Percentiles rank a stretch among this genome's conserved stretches.
These are phyloP conservation scores for Akanthomyces uredinophilus DNA, from an alignment of 2,329 filamentous ascomycete genomes.

Conservation along the genomic window DNA sequence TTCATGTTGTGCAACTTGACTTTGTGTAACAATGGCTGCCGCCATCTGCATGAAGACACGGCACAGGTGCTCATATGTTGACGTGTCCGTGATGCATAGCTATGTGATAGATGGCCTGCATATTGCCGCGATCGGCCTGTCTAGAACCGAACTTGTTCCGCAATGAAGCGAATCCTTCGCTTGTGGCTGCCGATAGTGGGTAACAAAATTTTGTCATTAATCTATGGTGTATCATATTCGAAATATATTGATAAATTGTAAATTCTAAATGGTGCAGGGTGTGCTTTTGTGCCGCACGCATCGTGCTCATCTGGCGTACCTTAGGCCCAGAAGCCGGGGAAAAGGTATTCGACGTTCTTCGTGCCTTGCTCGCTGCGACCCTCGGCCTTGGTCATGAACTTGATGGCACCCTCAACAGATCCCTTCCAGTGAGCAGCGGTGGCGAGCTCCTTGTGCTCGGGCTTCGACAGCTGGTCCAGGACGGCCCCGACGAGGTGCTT, in stretches of 20 bases:
- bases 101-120: neutral
- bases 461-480: constrained; percentile 74
- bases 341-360: constrained; percentile 79
- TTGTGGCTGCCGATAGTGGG: neutral
- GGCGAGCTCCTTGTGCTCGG: constrained; percentile 71
- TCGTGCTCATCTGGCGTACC: neutral
- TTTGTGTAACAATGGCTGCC: neutral
- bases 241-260: neutral
- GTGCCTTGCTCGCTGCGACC: constrained; percentile 69
- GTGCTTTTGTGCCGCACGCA: neutral
- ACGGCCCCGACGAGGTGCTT: constrained; percentile 79
- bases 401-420: constrained; percentile 68
- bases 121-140: neutral
- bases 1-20: neutral
- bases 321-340: constrained; percentile 67
- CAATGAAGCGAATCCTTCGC: neutral
- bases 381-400: constrained; percentile 74
- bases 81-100: neutral
- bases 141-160: neutral
- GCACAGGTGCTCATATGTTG: neutral
- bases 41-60: neutral
- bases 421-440: constrained; percentile 77
- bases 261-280: neutral
- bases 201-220: neutral
- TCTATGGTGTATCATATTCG: neutral